These are phyloP conservation scores for Millerago galiae DNA, from an alignment of 805 yeast species.

Conservation along the genomic window DNA sequence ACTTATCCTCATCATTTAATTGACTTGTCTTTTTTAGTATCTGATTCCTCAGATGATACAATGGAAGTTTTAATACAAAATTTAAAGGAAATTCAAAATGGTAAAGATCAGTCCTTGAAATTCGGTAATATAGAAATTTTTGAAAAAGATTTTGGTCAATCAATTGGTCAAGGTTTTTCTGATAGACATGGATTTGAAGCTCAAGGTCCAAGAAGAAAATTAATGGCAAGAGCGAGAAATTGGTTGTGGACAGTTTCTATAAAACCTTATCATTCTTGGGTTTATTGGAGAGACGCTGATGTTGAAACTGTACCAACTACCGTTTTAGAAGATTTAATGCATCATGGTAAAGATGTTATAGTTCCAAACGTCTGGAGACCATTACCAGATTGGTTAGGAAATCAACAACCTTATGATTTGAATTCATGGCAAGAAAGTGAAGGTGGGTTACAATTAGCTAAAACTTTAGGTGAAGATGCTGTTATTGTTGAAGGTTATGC, in stretches of 20 bases:
- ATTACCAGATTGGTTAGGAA: slow-evolving; percentile 77
- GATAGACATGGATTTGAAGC: slow-evolving; percentile 96
- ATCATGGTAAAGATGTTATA: slow-evolving; percentile 82
- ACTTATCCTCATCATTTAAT: slow-evolving; percentile 84
- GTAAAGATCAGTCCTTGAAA: slow-evolving; percentile 51
- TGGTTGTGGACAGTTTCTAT: slow-evolving; percentile 86
- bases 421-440: slow-evolving; percentile 85
- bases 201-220: slow-evolving; percentile 89
- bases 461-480: slow-evolving; percentile 79
- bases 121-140: slow-evolving; percentile 83
- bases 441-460: slow-evolving; percentile 75
- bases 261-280: slow-evolving; percentile 91
- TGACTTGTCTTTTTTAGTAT: slow-evolving; percentile 78
- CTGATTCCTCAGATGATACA: slow-evolving; percentile 87
- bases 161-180: slow-evolving; percentile 85
- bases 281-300: slow-evolving; percentile 97
- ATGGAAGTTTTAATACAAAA: slow-evolving; percentile 57
- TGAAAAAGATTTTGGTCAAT: slow-evolving; percentile 91
- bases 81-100: slow-evolving; percentile 57
- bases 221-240: slow-evolving; percentile 94
- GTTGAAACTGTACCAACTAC: slow-evolving; percentile 88
- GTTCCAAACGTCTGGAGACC: slow-evolving; percentile 96
- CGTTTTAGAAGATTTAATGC: slow-evolving; percentile 86
- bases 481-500: slow-evolving; percentile 97
- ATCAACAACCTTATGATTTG: slow-evolving; percentile 78